Evolutionary conservation across 2,329 filamentous ascomycete species (phyloP).

Genomic region (Fusarium sp.): DNA sequence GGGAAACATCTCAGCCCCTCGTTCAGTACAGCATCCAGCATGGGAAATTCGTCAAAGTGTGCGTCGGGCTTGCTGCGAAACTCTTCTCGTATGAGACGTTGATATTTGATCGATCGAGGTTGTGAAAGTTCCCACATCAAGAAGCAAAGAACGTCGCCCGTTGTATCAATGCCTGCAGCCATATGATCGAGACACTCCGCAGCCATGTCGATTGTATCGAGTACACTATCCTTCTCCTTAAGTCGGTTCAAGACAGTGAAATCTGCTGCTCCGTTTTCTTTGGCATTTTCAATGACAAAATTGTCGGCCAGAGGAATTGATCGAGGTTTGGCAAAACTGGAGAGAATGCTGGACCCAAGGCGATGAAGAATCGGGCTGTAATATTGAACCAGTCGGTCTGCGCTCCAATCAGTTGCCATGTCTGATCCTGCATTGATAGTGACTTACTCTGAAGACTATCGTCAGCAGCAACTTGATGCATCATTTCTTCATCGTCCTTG

Average conservation of each 20-base stretch:
- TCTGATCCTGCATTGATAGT: neutral
- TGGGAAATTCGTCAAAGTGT: slow-evolving; percentile 63
- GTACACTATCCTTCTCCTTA: slow-evolving; percentile 58
- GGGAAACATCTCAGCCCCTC: slow-evolving; percentile 72
- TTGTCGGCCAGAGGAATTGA: slow-evolving; percentile 68
- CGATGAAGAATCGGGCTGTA: slow-evolving; percentile 66
- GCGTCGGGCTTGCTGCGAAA: slow-evolving; percentile 54
- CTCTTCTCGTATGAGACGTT: slow-evolving; percentile 65
- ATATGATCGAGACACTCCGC: slow-evolving; percentile 79
- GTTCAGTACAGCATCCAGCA: slow-evolving; percentile 71
- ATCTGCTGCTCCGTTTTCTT: slow-evolving; percentile 57
- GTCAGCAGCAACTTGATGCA: slow-evolving; percentile 76
- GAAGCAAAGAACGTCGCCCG: slow-evolving; percentile 75
- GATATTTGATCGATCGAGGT: slow-evolving; percentile 62
- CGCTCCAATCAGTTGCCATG: slow-evolving; percentile 15
- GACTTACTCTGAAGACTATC: slow-evolving; percentile 72
- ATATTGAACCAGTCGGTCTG: slow-evolving; percentile 69
- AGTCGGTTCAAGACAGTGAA: slow-evolving; percentile 71
- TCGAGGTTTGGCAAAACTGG: slow-evolving; percentile 64
- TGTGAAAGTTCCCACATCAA: slow-evolving; percentile 78
- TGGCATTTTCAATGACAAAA: slow-evolving; percentile 66
- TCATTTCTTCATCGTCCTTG: slow-evolving; percentile 69
- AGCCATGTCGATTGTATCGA: slow-evolving; percentile 66
- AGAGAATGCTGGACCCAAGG: slow-evolving; percentile 58
- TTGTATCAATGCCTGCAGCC: slow-evolving; percentile 78